A percentile compares a stretch with the other conserved stretches of the same genome.
phyloP scores from a whole-genome alignment of 2,329 filamentous ascomycete species.

The Lecanicillium sp. region DNA sequence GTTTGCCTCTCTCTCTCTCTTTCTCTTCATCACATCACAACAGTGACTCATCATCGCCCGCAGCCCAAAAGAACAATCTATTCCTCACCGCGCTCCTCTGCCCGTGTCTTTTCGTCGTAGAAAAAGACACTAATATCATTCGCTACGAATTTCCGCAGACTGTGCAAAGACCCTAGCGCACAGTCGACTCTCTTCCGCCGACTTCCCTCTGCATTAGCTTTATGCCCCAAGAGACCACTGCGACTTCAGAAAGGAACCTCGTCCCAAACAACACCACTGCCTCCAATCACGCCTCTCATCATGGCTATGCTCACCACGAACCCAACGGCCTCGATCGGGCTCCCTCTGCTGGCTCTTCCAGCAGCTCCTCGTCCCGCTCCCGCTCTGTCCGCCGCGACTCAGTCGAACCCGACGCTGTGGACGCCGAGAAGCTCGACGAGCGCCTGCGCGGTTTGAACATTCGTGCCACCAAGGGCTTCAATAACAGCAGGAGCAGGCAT shows the following conservation, averaged over 20 bases:
- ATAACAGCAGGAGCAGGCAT: constrained; percentile 9
- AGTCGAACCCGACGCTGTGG: constrained; percentile 29
- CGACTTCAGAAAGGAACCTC: constrained; percentile 34
- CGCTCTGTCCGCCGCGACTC: constrained; percentile 18
- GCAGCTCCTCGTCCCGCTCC: constrained; percentile 28
- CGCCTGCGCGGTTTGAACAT: constrained; percentile 45
- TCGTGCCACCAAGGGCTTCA: constrained; percentile 18
- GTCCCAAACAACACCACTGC: constrained; percentile 27
- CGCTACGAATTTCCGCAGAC: constrained; percentile 22
- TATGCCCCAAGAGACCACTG: constrained; percentile 54
- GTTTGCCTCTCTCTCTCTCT: constrained; percentile 4
- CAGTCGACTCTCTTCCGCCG: constrained; percentile 32
- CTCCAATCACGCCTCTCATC: constrained; percentile 33
- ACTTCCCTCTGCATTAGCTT: constrained; percentile 37
- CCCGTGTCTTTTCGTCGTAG: constrained; percentile 4
- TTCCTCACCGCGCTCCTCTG: not conserved
- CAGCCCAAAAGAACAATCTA: not conserved
- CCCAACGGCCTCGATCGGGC: constrained; percentile 27
- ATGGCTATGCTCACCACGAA: constrained; percentile 46
- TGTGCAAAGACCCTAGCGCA: constrained; percentile 43
- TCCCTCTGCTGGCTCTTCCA: constrained; percentile 23
- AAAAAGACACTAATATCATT: constrained; percentile 2
- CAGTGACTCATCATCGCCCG: constrained; percentile 5
- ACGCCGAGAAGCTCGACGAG: constrained; percentile 37
- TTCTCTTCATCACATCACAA: constrained; percentile 3